Evolutionary conservation across 345 rosid species (phyloP).

Genomic region (Ceriops decandra): DNA sequence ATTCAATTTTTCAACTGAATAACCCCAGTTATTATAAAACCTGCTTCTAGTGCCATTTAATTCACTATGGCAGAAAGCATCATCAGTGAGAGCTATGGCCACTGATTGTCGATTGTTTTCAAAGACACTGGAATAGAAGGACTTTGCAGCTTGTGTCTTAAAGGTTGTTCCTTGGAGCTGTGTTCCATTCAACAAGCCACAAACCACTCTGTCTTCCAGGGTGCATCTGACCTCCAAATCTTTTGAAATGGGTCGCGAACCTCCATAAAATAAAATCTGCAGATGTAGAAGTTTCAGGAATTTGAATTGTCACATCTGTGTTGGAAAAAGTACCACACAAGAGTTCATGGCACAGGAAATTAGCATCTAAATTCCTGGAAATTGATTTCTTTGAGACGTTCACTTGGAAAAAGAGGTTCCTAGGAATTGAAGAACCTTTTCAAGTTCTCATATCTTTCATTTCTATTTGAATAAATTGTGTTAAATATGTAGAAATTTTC

Average conservation of each 20-base stretch:
- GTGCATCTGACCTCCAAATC: conserved; percentile 40
- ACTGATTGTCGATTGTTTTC: conserved; percentile 30
- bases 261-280: conserved; percentile 58
- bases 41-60: conserved; percentile 30
- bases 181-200: conserved; percentile 38
- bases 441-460: background rate
- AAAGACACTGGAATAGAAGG: conserved; percentile 36
- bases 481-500: too few species aligned
- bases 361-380: background rate
- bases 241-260: conserved; percentile 40
- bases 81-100: conserved; percentile 16
- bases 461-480: background rate
- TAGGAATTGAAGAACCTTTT: background rate
- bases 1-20: conserved; percentile 25
- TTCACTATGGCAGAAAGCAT: conserved; percentile 32
- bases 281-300: conserved; percentile 15
- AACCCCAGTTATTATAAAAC: conserved; percentile 36
- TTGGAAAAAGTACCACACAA: background rate
- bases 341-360: background rate
- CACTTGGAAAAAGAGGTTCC: background rate
- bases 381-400: background rate
- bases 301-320: background rate
- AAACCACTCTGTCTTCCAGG: conserved; percentile 38
- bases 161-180: conserved; percentile 31
- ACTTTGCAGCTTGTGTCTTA: conserved; percentile 46